A percentile compares a stretch with the other conserved stretches of the same genome.
phyloP scores from a whole-genome alignment of 1,284 basidiomycete species.

The Ceratobasidium papillatum region DNA sequence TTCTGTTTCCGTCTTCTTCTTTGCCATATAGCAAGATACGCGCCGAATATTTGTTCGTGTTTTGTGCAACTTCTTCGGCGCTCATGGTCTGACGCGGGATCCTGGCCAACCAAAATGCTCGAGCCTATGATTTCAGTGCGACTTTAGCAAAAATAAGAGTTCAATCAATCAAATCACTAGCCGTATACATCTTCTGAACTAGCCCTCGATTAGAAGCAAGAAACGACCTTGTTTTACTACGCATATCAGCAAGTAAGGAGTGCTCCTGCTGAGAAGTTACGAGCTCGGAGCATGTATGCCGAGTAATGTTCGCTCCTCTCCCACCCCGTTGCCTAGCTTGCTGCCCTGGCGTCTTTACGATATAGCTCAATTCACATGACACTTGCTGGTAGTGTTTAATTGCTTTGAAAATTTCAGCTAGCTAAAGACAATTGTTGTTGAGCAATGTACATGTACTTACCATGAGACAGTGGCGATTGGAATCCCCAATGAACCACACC shows the following conservation, averaged over 20 bases:
- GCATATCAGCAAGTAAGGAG: neutral
- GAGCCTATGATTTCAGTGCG: neutral
- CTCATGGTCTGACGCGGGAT: neutral
- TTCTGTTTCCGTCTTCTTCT: neutral
- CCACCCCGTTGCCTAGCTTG: neutral
- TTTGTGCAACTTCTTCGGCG: neutral
- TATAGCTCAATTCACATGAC: neutral
- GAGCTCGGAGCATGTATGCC: neutral
- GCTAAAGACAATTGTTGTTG: neutral
- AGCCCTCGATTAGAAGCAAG: neutral
- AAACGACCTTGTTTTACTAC: neutral
- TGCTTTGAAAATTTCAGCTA: neutral
- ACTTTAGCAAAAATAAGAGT: neutral
- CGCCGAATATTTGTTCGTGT: neutral
- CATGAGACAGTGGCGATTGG: neutral
- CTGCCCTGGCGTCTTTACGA: neutral
- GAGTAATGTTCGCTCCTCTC: neutral
- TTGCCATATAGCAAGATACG: neutral
- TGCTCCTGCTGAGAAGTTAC: neutral
- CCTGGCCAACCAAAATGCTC: neutral
- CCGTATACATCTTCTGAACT: neutral
- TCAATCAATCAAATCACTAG: too few relatives aligned
- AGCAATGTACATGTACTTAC: neutral
- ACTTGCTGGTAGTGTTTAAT: neutral
- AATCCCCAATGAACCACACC: constrained; percentile 4